phyloP scores from a whole-genome alignment of 2,329 filamentous ascomycete genomes.

The Aspergillus japonicus region DNA sequence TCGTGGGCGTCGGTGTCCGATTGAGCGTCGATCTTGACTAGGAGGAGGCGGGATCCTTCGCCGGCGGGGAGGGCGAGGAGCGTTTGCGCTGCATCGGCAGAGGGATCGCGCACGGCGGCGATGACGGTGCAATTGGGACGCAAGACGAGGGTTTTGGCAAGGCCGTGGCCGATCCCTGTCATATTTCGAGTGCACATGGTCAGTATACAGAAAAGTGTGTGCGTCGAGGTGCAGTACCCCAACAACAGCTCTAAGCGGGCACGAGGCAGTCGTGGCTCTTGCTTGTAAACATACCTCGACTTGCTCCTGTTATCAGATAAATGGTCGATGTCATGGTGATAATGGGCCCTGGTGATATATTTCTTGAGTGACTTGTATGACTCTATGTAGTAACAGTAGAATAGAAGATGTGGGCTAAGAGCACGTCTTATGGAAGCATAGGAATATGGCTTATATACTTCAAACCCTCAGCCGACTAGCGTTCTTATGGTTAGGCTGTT shows the following conservation, averaged over 20 bases:
- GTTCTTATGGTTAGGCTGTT: neutral
- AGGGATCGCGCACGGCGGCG: slow-evolving; percentile 2
- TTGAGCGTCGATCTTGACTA: neutral
- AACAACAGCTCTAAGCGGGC: neutral
- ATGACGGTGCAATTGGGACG: neutral
- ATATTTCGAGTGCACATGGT: neutral
- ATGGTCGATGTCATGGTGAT: neutral
- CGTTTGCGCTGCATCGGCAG: neutral
- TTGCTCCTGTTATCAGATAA: slow-evolving; percentile 6
- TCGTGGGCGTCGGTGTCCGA: neutral
- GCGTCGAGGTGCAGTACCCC: neutral
- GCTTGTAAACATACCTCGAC: neutral
- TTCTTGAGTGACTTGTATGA: neutral
- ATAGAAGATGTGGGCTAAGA: no score
- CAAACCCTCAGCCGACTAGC: neutral
- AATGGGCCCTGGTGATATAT: neutral
- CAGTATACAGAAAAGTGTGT: no score
- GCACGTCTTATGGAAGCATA: neutral
- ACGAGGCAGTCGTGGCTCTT: neutral
- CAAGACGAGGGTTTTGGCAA: neutral
- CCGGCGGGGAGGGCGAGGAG: neutral
- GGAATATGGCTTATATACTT: neutral
- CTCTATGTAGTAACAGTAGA: neutral
- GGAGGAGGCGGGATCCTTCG: neutral
- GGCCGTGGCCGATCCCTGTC: slow-evolving; percentile 1